Base-by-base conservation (phyloP, 192 early-diverging fungal species). In the Coemansia sp. region DNA sequence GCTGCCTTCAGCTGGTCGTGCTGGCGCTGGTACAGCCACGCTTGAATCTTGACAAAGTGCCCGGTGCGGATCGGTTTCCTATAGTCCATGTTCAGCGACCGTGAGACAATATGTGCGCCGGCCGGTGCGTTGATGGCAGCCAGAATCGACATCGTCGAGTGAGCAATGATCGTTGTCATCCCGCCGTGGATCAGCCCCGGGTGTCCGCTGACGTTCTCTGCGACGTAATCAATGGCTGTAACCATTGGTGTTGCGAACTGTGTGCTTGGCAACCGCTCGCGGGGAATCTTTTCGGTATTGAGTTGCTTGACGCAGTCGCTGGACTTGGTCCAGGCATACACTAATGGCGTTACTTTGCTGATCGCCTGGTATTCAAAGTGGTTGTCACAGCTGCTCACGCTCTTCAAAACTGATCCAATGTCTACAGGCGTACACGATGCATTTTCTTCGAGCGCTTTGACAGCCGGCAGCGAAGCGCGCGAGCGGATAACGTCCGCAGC, bases 21-120 rank as follows among this genome's bases (percentile, higher is more conserved):
- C 6, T 45, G 32, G 7, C 18, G 22, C 22, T 54, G 46, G 51
- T 71, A 77, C 21, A 71, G 33, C 74, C 74, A 77, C 1, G 74
- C 64, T 49, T 71, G 69, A 24, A 77, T 56, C 50, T 77, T 77
- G 56, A 77, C 65, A 71, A 71, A 77, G 3, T 43, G 18, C 6
- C 60, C 69, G 2, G 68, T 64, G 47, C 53, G 53, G 25, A 77
- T 67, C 23, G 74, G 74, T 23, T 32, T 63, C 22, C 74, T 64
- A 33, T 71, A 77, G 59, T 77, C 74, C 74, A 77, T 77, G 48
- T 71, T 77, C 22, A 77, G 55, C 52, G 74, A 55, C n/a, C 19
- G 25, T 29, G 61, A 43, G 4, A 50, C 51, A 9, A 77, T 44
- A 9, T 24, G 35, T 18, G 57, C 54, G 23, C 61, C 42, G 3